These are phyloP conservation scores for Arabis alpina DNA, from an alignment of 345 rosid genomes.

Conservation along the genomic window DNA sequence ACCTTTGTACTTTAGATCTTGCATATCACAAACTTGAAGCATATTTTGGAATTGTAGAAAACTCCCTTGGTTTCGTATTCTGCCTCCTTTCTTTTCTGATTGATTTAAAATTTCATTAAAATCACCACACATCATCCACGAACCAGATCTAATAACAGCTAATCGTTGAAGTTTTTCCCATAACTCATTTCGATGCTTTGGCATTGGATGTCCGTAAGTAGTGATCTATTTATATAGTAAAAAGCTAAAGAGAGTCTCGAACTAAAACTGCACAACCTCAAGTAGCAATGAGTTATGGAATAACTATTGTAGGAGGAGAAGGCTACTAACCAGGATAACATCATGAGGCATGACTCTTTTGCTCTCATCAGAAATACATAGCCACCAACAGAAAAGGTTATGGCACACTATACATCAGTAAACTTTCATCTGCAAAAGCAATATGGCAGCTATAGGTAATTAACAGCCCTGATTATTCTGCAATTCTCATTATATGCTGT, in stretches of 20 bases:
- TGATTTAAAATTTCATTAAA: no score
- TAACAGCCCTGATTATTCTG: slow-evolving; percentile 5
- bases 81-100: no score
- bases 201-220: no score
- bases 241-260: slow-evolving; percentile 14
- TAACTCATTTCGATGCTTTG: no score
- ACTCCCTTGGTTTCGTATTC: no score
- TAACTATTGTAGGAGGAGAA: slow-evolving; percentile 7
- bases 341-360: slow-evolving; percentile 14
- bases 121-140: no score
- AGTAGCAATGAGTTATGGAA: slow-evolving; percentile 17
- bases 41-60: no score
- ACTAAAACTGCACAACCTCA: slow-evolving; percentile 22
- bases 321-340: slow-evolving; percentile 15
- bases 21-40: no score
- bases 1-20: no score
- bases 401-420: slow-evolving; percentile 2
- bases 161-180: no score
- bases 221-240: background rate
- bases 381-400: no score
- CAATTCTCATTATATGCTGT: slow-evolving; percentile 8
- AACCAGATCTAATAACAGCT: no score
- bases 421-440: slow-evolving; percentile 18
- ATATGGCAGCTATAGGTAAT: slow-evolving; percentile 18
- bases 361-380: slow-evolving; percentile 3